Evolutionary conservation across 139 green algal genomes (phyloP).

Genomic region (Coccomyxa sp.): DNA sequence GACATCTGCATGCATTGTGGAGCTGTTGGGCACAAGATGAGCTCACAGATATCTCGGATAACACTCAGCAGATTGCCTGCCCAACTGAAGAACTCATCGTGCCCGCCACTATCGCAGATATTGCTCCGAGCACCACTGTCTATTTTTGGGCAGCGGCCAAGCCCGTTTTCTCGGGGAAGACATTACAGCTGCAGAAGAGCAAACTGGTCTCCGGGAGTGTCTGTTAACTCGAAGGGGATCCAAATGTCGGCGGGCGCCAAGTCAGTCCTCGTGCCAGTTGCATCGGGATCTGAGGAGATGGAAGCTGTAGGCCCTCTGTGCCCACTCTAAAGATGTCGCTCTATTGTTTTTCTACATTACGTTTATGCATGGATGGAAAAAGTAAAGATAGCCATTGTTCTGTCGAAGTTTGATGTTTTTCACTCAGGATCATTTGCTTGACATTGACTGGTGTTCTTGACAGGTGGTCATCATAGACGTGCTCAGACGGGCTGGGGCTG

Average conservation of each 20-base stretch:
- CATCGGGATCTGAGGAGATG: conserved; percentile 86
- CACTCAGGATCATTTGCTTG: neutral
- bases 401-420: neutral
- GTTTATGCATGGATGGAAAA: neutral
- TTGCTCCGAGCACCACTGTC: neutral
- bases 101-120: too few species aligned
- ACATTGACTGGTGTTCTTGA: neutral
- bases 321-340: neutral
- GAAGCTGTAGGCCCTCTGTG: conserved; percentile 41
- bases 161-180: neutral
- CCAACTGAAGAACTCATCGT: neutral
- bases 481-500: conserved; percentile 73
- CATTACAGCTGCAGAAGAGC: neutral
- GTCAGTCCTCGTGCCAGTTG: conserved; percentile 78
- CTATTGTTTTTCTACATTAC: neutral
- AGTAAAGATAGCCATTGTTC: neutral
- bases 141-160: neutral
- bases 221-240: neutral
- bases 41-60: too few species aligned
- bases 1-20: too few species aligned
- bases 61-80: neutral
- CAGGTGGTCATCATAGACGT: conserved; percentile 88
- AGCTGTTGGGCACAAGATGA: too few species aligned
- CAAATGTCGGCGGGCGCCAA: conserved; percentile 29
- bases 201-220: neutral